Percentiles rank a stretch among this genome's conserved stretches.
phyloP scores from a whole-genome alignment of 257 asterid species.

The Cruciata laevipes region DNA sequence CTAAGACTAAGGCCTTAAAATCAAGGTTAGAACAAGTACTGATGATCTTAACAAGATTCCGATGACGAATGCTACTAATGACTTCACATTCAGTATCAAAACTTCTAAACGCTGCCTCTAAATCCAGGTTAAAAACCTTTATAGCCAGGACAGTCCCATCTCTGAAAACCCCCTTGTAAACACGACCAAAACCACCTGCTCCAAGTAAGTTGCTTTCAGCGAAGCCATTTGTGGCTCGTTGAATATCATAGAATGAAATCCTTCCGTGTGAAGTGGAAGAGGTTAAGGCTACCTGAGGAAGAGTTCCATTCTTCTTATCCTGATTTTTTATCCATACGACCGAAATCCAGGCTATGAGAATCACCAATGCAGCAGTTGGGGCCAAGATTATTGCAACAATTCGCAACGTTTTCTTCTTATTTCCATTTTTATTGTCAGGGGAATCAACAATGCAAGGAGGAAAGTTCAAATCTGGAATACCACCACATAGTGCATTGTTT shows the following conservation, averaged over 20 bases:
- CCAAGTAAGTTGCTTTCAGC: constrained; percentile 5
- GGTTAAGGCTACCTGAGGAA: background rate
- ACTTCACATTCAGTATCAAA: constrained; percentile 2
- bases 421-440: no score
- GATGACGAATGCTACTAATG: background rate
- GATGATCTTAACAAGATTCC: constrained; percentile 8
- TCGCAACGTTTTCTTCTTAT: background rate
- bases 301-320: no score
- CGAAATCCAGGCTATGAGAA: background rate
- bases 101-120: background rate
- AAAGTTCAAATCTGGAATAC: background rate
- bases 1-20: constrained; percentile 2
- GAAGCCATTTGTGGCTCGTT: background rate
- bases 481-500: no score
- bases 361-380: background rate
- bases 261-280: background rate
- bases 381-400: background rate
- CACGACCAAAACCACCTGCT: background rate
- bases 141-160: background rate
- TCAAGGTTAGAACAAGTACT: constrained; percentile 10
- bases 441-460: no score
- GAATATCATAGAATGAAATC: constrained; percentile 1
- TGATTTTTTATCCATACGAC: no score
- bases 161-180: background rate
- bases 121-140: background rate